Evolutionary conservation across 2,329 filamentous ascomycete genomes (phyloP).

Genomic region (Thermomyces lanuginosus): DNA sequence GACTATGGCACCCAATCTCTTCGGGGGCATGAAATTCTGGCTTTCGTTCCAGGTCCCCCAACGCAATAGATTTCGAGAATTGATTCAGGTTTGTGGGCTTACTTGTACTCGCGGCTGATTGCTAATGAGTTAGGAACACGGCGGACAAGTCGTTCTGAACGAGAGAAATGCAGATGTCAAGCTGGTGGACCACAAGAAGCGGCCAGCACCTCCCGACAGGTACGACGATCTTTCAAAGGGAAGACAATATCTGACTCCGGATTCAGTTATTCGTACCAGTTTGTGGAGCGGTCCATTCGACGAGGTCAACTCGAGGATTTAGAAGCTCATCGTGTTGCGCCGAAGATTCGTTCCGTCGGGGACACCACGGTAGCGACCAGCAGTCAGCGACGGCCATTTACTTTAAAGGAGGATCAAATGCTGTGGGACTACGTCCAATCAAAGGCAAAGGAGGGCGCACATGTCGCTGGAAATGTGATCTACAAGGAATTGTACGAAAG

Average conservation of each 20-base stretch:
- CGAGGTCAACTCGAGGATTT: constrained; percentile 33
- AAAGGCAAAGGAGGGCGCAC: constrained; percentile 16
- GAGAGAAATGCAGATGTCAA: constrained; percentile 42
- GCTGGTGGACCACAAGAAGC: constrained; percentile 42
- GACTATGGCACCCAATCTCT: no score
- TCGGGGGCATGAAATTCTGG: constrained; percentile 42
- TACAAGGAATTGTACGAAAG: constrained; percentile 28
- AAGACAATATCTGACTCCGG: constrained; percentile 1
- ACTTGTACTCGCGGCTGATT: constrained; percentile 2
- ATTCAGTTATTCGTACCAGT: constrained; percentile 38
- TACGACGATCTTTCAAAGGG: constrained; percentile 12
- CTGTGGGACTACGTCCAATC: constrained; percentile 30
- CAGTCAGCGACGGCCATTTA: constrained; percentile 19
- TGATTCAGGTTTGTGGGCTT: constrained; percentile 29
- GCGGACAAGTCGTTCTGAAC: constrained; percentile 35
- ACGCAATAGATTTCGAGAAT: constrained; percentile 32
- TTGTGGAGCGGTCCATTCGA: constrained; percentile 39
- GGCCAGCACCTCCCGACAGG: constrained; percentile 34
- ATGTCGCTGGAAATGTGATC: constrained; percentile 26
- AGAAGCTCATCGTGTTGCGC: constrained; percentile 32
- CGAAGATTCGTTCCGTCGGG: constrained; percentile 30
- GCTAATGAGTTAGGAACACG: constrained; percentile 29
- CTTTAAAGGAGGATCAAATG: constrained; percentile 29
- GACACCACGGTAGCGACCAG: constrained; percentile 22
- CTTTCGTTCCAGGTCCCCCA: constrained; percentile 38